Conservation (phyloP, 2,329 filamentous ascomycete genomes). For the Fusarium cyanostomum region DNA sequence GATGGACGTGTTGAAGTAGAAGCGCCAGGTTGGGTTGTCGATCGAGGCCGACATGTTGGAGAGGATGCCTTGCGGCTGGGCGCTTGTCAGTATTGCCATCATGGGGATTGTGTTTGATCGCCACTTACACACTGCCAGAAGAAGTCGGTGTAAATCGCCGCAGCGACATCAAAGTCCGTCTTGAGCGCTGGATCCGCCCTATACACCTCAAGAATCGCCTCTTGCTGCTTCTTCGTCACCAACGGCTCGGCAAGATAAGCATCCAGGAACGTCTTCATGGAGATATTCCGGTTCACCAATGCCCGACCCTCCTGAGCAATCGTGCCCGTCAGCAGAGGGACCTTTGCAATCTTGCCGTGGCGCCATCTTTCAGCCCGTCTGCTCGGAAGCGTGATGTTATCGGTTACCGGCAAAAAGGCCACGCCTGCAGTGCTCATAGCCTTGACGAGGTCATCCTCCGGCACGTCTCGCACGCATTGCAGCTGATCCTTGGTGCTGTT, state of each 20-base stretch:
- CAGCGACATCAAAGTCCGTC: slow-evolving; percentile 39
- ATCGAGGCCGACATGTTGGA: slow-evolving; percentile 34
- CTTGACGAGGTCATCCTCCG: slow-evolving; percentile 23
- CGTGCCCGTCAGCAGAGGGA: slow-evolving; percentile 41
- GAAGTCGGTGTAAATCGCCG: slow-evolving; percentile 43
- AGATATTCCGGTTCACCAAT: slow-evolving; percentile 37
- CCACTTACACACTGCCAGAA: slow-evolving; percentile 41
- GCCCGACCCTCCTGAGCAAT: slow-evolving; percentile 39
- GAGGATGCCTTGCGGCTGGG: slow-evolving; percentile 38
- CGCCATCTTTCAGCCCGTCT: slow-evolving; percentile 34
- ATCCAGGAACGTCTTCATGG: slow-evolving; percentile 30
- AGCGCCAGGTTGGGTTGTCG: slow-evolving; percentile 40
- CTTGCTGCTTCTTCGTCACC: slow-evolving; percentile 9
- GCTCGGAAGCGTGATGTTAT: slow-evolving; percentile 31
- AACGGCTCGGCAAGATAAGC: slow-evolving; percentile 26
- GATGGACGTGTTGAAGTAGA: slow-evolving; percentile 41
- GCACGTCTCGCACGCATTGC: slow-evolving; percentile 35
- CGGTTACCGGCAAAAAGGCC: slow-evolving; percentile 25
- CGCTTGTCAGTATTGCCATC: background rate
- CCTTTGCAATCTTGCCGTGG: slow-evolving; percentile 15
- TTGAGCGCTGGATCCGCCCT: slow-evolving; percentile 7
- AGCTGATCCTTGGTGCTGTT: slow-evolving; percentile 7
- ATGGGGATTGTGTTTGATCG: background rate
- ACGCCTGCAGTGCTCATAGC: slow-evolving; percentile 10
- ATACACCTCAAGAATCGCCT: slow-evolving; percentile 33